Conservation (phyloP, 805 yeast genomes). For the Ogataea ramenticola region DNA sequence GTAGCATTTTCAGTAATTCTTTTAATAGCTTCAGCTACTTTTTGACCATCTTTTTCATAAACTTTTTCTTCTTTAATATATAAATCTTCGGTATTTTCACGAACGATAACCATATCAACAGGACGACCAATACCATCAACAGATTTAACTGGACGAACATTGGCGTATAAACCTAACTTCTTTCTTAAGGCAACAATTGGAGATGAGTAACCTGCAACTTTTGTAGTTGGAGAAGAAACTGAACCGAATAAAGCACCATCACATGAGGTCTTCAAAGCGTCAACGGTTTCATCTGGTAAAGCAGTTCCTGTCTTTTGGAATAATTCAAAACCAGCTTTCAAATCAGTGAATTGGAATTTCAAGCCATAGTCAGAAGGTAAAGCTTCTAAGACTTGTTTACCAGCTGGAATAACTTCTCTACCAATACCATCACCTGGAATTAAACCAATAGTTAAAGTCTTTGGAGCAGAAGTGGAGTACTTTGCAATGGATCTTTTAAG, state of each 20-base stretch:
- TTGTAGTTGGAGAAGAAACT: slow-evolving; percentile 88
- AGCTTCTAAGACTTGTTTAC: slow-evolving; percentile 77
- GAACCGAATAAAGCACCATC: slow-evolving; percentile 98
- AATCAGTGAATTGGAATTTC: slow-evolving; percentile 76
- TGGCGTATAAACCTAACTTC: slow-evolving; percentile 90
- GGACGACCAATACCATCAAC: slow-evolving; percentile 82
- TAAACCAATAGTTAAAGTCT: slow-evolving; percentile 52
- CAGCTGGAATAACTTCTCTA: slow-evolving; percentile 96
- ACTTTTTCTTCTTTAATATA: slow-evolving; percentile 90
- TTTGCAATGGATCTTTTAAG: slow-evolving; percentile 4
- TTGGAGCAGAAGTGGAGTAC: slow-evolving; percentile 30
- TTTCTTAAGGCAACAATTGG: slow-evolving; percentile 98
- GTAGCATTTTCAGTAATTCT: slow-evolving; percentile 89
- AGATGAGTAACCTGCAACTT: slow-evolving; percentile 94
- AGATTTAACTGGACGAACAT: slow-evolving; percentile 95
- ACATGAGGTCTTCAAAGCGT: slow-evolving; percentile 67
- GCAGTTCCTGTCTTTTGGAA: slow-evolving; percentile 95
- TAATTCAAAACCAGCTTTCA: slow-evolving; percentile 91
- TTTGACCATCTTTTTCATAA: slow-evolving; percentile 72
- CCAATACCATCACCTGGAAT: slow-evolving; percentile 99
- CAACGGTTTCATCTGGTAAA: slow-evolving; percentile 87
- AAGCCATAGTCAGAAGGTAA: slow-evolving; percentile 72
- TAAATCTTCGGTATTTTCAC: slow-evolving; percentile 97
- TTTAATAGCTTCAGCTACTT: slow-evolving; percentile 96
- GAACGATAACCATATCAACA: slow-evolving; percentile 94